Percentiles rank a stretch among this genome's conserved stretches.
Evolutionary conservation across 371 early-diverging fungal species (phyloP).

Genomic region (Rhizomucor pusillus): DNA sequence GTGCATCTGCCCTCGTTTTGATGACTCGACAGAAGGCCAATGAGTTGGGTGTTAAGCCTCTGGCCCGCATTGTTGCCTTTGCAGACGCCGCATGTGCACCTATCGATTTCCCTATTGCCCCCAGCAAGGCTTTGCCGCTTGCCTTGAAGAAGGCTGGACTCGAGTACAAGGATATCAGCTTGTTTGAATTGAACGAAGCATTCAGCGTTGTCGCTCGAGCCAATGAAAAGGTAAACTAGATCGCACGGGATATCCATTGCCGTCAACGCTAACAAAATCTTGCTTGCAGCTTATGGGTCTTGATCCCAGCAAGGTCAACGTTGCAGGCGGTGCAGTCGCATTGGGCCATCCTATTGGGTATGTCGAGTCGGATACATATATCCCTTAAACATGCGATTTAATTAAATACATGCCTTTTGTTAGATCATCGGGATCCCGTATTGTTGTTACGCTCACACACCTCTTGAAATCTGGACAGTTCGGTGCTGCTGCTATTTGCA

Average conservation of each 20-base stretch:
- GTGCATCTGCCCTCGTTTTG: constrained; percentile 93
- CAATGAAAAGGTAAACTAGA: constrained; percentile 57
- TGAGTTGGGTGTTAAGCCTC: constrained; percentile 75
- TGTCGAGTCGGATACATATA: constrained; percentile 2
- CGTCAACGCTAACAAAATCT: constrained; percentile 4
- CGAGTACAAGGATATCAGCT: constrained; percentile 68
- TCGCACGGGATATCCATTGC: neutral
- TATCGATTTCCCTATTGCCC: constrained; percentile 92
- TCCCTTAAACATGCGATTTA: neutral
- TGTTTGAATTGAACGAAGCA: constrained; percentile 95
- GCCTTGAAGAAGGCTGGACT: constrained; percentile 80
- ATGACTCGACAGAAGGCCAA: constrained; percentile 77
- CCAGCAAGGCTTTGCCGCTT: constrained; percentile 89
- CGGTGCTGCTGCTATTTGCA: constrained; percentile 89
- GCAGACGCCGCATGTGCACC: constrained; percentile 87
- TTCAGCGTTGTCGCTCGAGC: constrained; percentile 90
- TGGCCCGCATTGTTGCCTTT: constrained; percentile 77
- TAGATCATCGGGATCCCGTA: constrained; percentile 83
- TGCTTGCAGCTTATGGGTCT: constrained; percentile 64
- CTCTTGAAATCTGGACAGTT: constrained; percentile 76
- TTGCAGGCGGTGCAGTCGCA: constrained; percentile 90
- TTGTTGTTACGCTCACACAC: constrained; percentile 84
- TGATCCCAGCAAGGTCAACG: constrained; percentile 75
- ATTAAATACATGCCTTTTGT: neutral
- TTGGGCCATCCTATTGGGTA: constrained; percentile 93